Evolutionary conservation across 441 rosid genomes (phyloP), one percentile per base, ranked within the genome.

Genomic region (Syzygium syzygioides): DNA sequence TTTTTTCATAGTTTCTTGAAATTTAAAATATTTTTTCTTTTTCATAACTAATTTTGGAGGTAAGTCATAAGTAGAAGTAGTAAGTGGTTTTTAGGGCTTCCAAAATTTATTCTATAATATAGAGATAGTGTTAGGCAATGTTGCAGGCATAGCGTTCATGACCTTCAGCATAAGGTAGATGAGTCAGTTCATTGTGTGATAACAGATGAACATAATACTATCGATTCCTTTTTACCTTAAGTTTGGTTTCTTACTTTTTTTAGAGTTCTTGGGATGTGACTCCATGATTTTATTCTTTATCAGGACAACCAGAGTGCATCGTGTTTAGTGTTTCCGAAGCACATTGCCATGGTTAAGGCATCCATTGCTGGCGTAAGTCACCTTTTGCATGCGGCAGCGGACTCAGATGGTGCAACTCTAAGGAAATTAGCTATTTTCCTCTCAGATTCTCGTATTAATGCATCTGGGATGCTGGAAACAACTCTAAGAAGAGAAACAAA

Each of bases 301-400:
- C 93, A 95, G 93, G 90, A 85, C 59, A 89, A 89, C 91, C 91
- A 90, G 86, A 85, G 68, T 90, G 68, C 85, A 25, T 68, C 91
- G 79, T 86, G 87, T 89, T 88, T 93, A 86, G 87, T 30, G 80
- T 91, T 79, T 89, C 76, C 55, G 86, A 92, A 94, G 86, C 93
- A 90, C 89, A 92, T 96, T 71, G 96, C 97, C 88, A 92, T 90
- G 41, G 97, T 96, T 91, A 97, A 97, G 93, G 91, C 96, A 87
- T 96, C 97, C 89, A 97, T 94, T 54, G 98, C 96, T 90, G 99
- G 99, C 88, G 92, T 97, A 90, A 95, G 97, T 92, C 95, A 97
- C 92, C 95, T 97, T 90, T 96, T 95, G 85, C 94, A 90, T 55
- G 88, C 93, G 59, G 92, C 93, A 90, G 92, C 93, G 53, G 99